A percentile compares a stretch with the other conserved stretches of the same genome.
These are phyloP conservation scores for Coemansia umbellata DNA, from an alignment of 192 early-diverging fungal species.

Conservation along the genomic window DNA sequence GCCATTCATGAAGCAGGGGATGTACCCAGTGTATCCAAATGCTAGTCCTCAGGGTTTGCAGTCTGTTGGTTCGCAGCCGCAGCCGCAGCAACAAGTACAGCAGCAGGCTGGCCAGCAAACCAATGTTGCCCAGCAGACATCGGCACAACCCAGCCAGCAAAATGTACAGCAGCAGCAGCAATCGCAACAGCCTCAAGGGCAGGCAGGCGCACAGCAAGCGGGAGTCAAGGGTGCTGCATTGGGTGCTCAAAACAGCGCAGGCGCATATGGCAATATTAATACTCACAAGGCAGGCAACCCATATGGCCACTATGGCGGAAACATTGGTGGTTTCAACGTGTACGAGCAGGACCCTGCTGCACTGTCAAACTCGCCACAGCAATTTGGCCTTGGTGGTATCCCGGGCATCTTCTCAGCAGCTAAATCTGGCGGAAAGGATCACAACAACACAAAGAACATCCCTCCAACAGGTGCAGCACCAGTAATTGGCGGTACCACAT, in stretches of 20 bases:
- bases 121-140: conserved; percentile 12
- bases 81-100: conserved; percentile 30
- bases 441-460: conserved; percentile 16
- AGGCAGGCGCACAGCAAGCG: conserved; percentile 24
- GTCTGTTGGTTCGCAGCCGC: conserved; percentile 29
- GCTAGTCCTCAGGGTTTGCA: conserved; percentile 30
- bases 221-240: conserved; percentile 30
- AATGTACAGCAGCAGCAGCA: conserved; percentile 14
- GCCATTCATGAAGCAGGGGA: conserved; percentile 84
- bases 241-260: conserved; percentile 21
- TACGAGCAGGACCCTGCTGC: conserved; percentile 47
- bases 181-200: conserved; percentile 15
- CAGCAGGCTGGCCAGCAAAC: conserved; percentile 24
- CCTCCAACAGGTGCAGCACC: conserved; percentile 38
- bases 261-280: conserved; percentile 41
- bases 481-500: conserved; percentile 47
- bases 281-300: conserved; percentile 47
- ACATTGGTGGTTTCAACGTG: conserved; percentile 43
- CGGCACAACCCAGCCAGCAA: conserved; percentile 26
- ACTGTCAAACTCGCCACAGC: conserved; percentile 43
- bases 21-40: conserved; percentile 78
- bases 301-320: conserved; percentile 43
- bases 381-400: conserved; percentile 44
- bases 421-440: conserved; percentile 40
- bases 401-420: conserved; percentile 40